These are phyloP conservation scores for Aspergillus fumigatus DNA, from an alignment of 2,329 filamentous ascomycete species.

Conservation along the genomic window DNA sequence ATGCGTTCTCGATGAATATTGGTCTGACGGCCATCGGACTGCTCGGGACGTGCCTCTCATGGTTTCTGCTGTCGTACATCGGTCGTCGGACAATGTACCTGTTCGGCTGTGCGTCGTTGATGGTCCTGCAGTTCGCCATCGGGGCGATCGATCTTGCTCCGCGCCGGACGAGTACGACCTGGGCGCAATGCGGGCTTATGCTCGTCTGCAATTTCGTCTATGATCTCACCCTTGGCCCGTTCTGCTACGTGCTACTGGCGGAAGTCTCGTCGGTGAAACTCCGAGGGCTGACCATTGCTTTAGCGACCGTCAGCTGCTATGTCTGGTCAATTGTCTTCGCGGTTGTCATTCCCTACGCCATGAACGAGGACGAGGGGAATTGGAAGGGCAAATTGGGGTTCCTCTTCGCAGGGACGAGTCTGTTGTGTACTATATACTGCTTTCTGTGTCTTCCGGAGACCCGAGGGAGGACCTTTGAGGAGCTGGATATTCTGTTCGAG, in stretches of 20 bases:
- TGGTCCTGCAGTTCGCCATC: constrained; percentile 33
- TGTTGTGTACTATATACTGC: constrained; percentile 24
- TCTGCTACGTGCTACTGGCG: constrained; percentile 50
- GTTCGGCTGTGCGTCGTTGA: constrained; percentile 30
- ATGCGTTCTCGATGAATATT: constrained; percentile 33
- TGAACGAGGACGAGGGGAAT: constrained; percentile 28
- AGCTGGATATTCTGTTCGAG: constrained; percentile 30
- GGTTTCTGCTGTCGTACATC: constrained; percentile 34
- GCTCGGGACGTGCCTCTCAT: constrained; percentile 39
- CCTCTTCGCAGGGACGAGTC: constrained; percentile 23
- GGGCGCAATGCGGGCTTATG: constrained; percentile 40
- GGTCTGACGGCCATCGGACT: constrained; percentile 41
- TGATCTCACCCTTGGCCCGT: constrained; percentile 49
- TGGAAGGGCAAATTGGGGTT: constrained; percentile 30
- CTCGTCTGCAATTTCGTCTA: constrained; percentile 43
- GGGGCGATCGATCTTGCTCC: constrained; percentile 38
- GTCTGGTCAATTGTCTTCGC: constrained; percentile 27
- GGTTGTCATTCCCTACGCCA: constrained; percentile 32
- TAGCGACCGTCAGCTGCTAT: constrained; percentile 21
- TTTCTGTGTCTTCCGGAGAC: constrained; percentile 31
- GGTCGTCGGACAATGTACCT: constrained; percentile 41
- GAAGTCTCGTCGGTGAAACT: constrained; percentile 51
- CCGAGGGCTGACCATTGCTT: constrained; percentile 48
- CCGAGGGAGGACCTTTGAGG: constrained; percentile 25
- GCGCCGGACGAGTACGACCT: constrained; percentile 24